Conservation (phyloP, 345 rosid genomes). For the Clarkia xantiana region DNA sequence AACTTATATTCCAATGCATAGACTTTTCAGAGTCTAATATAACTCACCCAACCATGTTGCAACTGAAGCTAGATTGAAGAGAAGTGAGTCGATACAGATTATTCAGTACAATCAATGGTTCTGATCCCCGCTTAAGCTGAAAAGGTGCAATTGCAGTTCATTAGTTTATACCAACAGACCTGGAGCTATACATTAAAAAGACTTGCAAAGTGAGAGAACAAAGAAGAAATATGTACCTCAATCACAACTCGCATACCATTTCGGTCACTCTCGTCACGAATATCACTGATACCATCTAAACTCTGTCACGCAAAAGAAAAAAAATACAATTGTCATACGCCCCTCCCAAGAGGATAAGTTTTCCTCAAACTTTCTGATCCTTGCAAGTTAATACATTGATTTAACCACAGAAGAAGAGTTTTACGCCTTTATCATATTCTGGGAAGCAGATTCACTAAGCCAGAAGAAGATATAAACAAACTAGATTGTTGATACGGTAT, state of each 20-base stretch:
- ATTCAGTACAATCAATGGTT: constrained; percentile 63
- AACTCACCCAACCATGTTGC: constrained; percentile 95
- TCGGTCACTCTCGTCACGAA: constrained; percentile 95
- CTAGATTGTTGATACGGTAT: too few relatives aligned
- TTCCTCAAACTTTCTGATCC: too few relatives aligned
- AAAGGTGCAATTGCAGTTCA: background rate
- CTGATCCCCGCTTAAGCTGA: constrained; percentile 89
- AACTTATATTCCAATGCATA: background rate
- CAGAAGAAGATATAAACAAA: too few relatives aligned
- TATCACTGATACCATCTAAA: constrained; percentile 86
- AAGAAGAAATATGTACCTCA: constrained; percentile 43
- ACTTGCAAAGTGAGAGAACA: too few relatives aligned
- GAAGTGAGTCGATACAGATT: constrained; percentile 81
- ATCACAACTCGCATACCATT: constrained; percentile 87
- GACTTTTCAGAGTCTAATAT: background rate
- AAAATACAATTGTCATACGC: background rate
- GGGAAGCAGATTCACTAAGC: too few relatives aligned
- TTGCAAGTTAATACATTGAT: too few relatives aligned
- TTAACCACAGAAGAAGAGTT: too few relatives aligned
- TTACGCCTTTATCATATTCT: too few relatives aligned
- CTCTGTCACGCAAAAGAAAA: constrained; percentile 24
- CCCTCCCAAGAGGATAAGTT: too few relatives aligned
- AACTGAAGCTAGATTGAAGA: constrained; percentile 88
- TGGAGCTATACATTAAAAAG: background rate
- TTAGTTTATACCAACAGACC: too few relatives aligned